Evolutionary conservation across 2,329 filamentous ascomycete species (phyloP).

Genomic region (Calonectria pteridis): DNA sequence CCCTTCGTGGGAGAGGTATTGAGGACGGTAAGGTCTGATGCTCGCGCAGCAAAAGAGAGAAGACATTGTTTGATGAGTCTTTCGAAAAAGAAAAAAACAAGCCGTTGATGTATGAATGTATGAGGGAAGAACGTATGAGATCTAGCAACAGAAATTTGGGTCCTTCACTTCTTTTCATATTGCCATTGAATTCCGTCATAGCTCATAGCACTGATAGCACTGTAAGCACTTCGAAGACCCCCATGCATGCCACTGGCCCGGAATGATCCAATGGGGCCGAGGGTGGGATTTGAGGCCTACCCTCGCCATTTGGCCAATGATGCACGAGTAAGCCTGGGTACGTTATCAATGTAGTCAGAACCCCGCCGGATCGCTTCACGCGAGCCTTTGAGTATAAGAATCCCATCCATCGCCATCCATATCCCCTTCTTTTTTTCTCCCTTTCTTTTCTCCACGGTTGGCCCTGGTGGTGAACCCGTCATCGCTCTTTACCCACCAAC

Average conservation of each 20-base stretch:
- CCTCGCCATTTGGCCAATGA: background rate
- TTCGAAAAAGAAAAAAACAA: too few species aligned
- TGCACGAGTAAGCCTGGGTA: background rate
- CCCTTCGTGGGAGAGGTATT: constrained; percentile 10
- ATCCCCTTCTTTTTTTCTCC: background rate
- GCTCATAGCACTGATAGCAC: background rate
- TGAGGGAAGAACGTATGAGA: background rate
- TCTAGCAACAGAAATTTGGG: background rate
- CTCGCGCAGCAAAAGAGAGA: constrained; percentile 17
- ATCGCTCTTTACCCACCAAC: background rate
- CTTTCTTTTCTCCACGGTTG: background rate
- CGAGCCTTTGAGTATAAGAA: background rate
- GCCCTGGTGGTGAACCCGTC: constrained; percentile 8
- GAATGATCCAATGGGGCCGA: background rate
- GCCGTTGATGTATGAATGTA: background rate
- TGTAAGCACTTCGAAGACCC: background rate
- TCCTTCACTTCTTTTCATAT: too few species aligned
- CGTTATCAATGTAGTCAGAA: background rate
- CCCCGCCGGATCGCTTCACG: background rate
- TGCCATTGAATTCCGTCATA: background rate
- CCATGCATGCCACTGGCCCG: background rate
- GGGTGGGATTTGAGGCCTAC: background rate
- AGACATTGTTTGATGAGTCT: constrained; percentile 1
- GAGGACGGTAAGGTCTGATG: constrained; percentile 17
- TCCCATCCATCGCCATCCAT: background rate